Percentiles rank a stretch among this genome's conserved stretches.
Evolutionary conservation across 1,139 yeast genomes (phyloP).

Genomic region (Pichia sp.): DNA sequence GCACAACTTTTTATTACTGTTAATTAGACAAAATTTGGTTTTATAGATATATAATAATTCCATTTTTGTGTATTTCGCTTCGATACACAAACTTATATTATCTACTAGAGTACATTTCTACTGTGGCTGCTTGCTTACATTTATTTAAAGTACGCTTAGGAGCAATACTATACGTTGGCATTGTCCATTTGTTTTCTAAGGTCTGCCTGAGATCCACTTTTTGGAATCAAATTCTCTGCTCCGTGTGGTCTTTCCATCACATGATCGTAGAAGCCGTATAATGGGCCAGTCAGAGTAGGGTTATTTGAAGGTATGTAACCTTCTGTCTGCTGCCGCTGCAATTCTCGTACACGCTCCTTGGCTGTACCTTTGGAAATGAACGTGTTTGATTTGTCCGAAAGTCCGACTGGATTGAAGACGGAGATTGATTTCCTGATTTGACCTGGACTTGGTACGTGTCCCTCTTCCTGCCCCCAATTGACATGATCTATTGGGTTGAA

Average conservation of each 20-base stretch:
- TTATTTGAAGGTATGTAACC: slow-evolving; percentile 1
- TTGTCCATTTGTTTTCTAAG: slow-evolving; percentile 30
- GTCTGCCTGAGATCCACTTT: slow-evolving; percentile 30
- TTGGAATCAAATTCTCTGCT: slow-evolving; percentile 31
- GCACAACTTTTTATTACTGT: no score
- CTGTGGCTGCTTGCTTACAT: background rate
- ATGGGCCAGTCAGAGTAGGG: slow-evolving; percentile 16
- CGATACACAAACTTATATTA: no score
- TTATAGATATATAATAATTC: no score
- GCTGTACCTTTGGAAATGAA: slow-evolving; percentile 68
- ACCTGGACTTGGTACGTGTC: slow-evolving; percentile 36
- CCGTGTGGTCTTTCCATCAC: slow-evolving; percentile 27
- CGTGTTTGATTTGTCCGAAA: slow-evolving; percentile 45
- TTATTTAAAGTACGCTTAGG: background rate
- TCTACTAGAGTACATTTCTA: no score
- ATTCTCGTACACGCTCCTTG: slow-evolving; percentile 26
- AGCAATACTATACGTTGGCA: slow-evolving; percentile 26
- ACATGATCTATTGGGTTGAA: slow-evolving; percentile 50
- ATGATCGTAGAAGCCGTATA: slow-evolving; percentile 20
- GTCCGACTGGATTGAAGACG: slow-evolving; percentile 73
- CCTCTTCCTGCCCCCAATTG: slow-evolving; percentile 26
- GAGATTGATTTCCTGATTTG: slow-evolving; percentile 63
- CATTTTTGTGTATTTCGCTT: no score
- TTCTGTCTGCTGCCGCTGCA: background rate
- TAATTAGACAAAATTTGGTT: no score